Evolutionary conservation across 2,329 filamentous ascomycete species (phyloP).

Genomic region (Orbilia quercus): DNA sequence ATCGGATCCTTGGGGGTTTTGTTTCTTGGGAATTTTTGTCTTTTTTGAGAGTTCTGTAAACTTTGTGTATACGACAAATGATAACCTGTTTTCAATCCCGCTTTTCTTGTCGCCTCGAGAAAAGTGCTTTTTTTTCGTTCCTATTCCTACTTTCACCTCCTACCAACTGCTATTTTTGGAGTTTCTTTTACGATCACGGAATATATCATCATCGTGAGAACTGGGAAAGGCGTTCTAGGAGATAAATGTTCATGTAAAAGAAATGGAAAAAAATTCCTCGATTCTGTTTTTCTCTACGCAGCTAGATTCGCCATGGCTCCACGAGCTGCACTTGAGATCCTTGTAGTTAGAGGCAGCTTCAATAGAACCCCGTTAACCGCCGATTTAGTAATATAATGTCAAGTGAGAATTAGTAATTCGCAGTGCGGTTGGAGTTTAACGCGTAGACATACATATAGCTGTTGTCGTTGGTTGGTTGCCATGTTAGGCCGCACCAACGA

Average conservation of each 20-base stretch:
- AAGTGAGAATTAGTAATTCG: too few species aligned
- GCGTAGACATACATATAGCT: constrained; percentile 14
- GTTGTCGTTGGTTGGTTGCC: constrained; percentile 6
- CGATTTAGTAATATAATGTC: neutral
- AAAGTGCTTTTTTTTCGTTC: too few species aligned
- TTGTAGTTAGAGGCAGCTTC: too few species aligned
- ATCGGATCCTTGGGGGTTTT: constrained; percentile 27
- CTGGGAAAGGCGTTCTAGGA: constrained; percentile 50
- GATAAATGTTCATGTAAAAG: constrained; percentile 38
- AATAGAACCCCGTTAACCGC: neutral
- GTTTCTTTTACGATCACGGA: constrained; percentile 45
- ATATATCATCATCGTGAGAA: constrained; percentile 38
- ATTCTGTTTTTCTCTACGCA: neutral
- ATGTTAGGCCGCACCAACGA: neutral
- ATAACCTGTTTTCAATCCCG: constrained; percentile 32
- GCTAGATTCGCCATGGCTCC: too few species aligned
- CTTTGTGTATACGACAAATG: constrained; percentile 52
- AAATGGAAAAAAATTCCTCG: constrained; percentile 26
- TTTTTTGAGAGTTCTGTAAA: constrained; percentile 27
- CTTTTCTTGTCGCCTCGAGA: constrained; percentile 10
- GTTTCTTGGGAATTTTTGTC: constrained; percentile 26
- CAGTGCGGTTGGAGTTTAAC: constrained; percentile 11
- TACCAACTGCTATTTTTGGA: constrained; percentile 45
- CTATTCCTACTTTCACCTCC: constrained; percentile 28
- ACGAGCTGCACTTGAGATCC: too few species aligned